Evolutionary conservation across 495 filamentous ascomycete genomes (phyloP), one percentile per base, ranked within the genome.

Genomic region (Aspergillus incahuasiensis): DNA sequence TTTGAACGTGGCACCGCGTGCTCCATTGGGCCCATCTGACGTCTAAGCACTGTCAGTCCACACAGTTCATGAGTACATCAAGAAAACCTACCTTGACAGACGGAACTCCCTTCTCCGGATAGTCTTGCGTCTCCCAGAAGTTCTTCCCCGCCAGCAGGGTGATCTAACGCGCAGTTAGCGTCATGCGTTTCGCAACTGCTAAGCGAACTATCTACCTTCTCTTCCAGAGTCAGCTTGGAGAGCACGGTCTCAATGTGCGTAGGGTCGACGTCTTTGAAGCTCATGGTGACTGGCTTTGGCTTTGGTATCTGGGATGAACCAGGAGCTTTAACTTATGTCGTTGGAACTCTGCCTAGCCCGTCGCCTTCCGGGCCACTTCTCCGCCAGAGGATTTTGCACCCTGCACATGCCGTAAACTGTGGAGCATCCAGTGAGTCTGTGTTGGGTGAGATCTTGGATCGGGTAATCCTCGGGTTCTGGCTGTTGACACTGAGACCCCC

Each of bases 21-120:
- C 51, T 15, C 51, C 51, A n/a, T 54, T 54, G 7, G 51, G 51
- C 0, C 51, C 51, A 38, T 54, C 51, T 3, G 51, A 34, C 6
- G 41, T 45, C 51, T 54, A 15, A 8, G 3, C 41, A 19, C 9
- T 6, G 12, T 35, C 9, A 35, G 12, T 35, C 32, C 9, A 9
- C 2, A 35, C 8, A 35, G 32, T 35, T 12, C 28, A 5, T 9
- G 9, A 30, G 28, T 30, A 30, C 5, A 5, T 5, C 28, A 30
- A 30, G n/a, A 35, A 32, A 13, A 43, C 51, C 1, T 21, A 54
- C 51, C 51, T 43, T 54, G 24, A 54, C 25, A 9, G 51, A 46
- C 2, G 51, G 51, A 0, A 54, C 28, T 15, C 40, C 40, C 28
- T 54, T 54, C 9, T 46, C 41, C 18, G 51, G 51, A 15, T 45